These are phyloP conservation scores for Sarocladiaceae sp. DNA, from an alignment of 2,329 filamentous ascomycete species.

Conservation along the genomic window DNA sequence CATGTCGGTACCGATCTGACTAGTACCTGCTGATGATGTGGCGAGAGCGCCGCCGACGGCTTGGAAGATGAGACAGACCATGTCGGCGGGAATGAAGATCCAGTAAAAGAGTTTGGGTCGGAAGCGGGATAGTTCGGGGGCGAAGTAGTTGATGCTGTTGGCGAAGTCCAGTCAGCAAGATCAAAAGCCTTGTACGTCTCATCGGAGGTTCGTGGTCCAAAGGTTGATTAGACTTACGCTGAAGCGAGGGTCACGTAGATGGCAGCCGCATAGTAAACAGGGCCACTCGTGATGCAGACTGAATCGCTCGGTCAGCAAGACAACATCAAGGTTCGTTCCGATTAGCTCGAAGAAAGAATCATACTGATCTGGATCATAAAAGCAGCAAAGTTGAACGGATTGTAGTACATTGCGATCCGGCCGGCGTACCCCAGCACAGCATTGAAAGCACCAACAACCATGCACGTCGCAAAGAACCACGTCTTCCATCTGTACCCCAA, in stretches of 20 bases:
- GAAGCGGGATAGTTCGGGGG: conserved; percentile 37
- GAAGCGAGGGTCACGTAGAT: conserved; percentile 56
- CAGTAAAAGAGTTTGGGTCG: conserved; percentile 38
- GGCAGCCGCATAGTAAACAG: conserved; percentile 51
- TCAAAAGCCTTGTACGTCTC: too few species aligned
- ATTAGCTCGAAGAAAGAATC: conserved; percentile 12
- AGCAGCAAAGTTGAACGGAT: conserved; percentile 54
- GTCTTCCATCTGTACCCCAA: conserved; percentile 43
- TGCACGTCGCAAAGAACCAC: conserved; percentile 45
- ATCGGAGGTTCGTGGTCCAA: too few species aligned
- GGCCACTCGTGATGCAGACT: conserved; percentile 52
- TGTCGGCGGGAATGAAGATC: conserved; percentile 51
- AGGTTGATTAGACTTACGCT: conserved; percentile 22
- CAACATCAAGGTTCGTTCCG: background rate
- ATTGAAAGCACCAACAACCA: conserved; percentile 51
- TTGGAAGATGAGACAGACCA: conserved; percentile 54
- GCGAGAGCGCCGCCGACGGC: conserved; percentile 50
- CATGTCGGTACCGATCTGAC: conserved; percentile 31
- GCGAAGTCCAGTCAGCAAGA: conserved; percentile 16
- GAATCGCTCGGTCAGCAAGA: background rate
- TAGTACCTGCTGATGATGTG: conserved; percentile 30
- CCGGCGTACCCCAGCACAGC: conserved; percentile 62
- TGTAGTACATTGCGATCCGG: conserved; percentile 50
- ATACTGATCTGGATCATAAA: conserved; percentile 64
- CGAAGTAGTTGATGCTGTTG: conserved; percentile 36